These are phyloP conservation scores for Wickerhamomyces alni DNA, from an alignment of 805 yeast genomes.

Conservation along the genomic window DNA sequence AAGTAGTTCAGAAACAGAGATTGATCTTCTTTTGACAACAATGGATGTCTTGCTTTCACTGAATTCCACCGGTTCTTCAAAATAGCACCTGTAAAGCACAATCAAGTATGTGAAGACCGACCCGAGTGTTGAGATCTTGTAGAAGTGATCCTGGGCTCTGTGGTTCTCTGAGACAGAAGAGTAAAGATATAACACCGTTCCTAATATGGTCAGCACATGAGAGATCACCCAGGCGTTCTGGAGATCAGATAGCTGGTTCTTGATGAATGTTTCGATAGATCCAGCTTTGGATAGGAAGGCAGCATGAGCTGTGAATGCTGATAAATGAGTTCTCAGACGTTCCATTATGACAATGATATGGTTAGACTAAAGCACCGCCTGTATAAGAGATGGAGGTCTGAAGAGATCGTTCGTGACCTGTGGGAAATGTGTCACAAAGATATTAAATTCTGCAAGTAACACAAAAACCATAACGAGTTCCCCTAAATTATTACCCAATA, in stretches of 20 bases:
- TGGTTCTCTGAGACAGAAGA: slow-evolving; percentile 2
- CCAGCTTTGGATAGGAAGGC: no score
- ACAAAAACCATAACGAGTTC: no score
- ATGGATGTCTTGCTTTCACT: slow-evolving; percentile 13
- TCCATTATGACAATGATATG: no score
- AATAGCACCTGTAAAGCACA: slow-evolving; percentile 18
- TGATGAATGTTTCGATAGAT: neutral
- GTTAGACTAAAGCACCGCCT: no score
- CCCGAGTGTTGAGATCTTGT: slow-evolving; percentile 14
- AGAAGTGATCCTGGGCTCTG: slow-evolving; percentile 5
- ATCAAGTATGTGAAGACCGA: slow-evolving; percentile 18
- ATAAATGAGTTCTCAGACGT: no score
- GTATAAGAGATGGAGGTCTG: no score
- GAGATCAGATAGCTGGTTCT: slow-evolving; percentile 8
- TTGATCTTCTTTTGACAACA: slow-evolving; percentile 6
- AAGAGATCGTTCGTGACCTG: no score
- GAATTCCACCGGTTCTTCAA: slow-evolving; percentile 12
- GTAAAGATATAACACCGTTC: slow-evolving; percentile 7
- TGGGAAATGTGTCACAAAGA: no score
- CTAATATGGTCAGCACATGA: slow-evolving; percentile 17
- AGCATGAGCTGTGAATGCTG: no score
- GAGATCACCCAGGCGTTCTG: slow-evolving; percentile 21
- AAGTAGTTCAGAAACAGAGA: slow-evolving; percentile 29
- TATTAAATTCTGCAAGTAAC: no score
- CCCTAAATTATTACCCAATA: no score